phyloP scores from a whole-genome alignment of 192 early-diverging fungal genomes.

The Podochytrium sp. region DNA sequence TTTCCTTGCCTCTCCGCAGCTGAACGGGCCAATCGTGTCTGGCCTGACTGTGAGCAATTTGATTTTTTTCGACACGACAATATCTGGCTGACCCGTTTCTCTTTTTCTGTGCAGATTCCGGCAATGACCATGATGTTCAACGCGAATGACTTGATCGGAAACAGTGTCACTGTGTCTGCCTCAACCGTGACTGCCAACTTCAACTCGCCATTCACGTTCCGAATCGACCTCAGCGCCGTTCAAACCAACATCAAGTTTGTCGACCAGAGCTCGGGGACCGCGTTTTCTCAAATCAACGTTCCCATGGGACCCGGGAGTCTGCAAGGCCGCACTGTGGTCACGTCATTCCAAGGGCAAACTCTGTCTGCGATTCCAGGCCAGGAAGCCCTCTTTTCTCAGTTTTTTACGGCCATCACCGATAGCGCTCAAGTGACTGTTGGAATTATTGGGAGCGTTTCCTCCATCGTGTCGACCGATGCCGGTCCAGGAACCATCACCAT shows the following conservation, averaged over 20 bases:
- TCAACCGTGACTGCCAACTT: conserved; percentile 17
- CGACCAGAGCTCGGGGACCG: background rate
- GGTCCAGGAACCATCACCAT: background rate
- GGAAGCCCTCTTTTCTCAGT: conserved; percentile 8
- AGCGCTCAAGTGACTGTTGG: background rate
- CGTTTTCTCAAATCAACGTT: background rate
- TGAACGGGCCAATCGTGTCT: conserved; percentile 3
- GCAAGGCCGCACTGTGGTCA: background rate
- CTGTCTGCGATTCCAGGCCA: conserved; percentile 17
- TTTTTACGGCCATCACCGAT: background rate
- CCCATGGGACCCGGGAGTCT: background rate
- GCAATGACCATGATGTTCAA: conserved; percentile 1
- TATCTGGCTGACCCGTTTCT: background rate
- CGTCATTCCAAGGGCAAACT: background rate
- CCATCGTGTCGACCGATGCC: conserved; percentile 5
- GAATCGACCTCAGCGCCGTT: background rate
- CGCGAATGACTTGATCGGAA: conserved; percentile 10
- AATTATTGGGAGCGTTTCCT: background rate
- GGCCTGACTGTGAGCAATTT: background rate
- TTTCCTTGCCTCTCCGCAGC: too few relatives aligned
- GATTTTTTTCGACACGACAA: background rate
- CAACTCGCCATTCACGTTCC: conserved; percentile 23
- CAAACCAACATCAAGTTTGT: conserved; percentile 10
- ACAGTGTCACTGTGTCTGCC: conserved; percentile 12
- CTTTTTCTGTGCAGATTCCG: background rate